These are phyloP conservation scores for Neonectria hederae DNA, from an alignment of 2,329 filamentous ascomycete genomes.

Conservation along the genomic window DNA sequence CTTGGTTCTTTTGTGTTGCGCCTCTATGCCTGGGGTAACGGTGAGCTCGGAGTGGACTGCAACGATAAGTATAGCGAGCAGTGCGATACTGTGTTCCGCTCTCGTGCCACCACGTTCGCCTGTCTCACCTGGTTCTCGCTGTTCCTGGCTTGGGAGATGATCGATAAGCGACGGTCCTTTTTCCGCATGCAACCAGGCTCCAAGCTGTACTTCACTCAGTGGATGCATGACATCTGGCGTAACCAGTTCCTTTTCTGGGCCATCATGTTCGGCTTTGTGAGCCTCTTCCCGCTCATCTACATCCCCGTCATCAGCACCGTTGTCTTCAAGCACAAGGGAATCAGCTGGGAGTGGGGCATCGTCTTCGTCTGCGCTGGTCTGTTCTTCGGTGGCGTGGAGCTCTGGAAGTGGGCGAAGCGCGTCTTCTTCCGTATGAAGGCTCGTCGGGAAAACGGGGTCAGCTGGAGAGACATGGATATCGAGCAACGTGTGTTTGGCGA, in stretches of 20 bases:
- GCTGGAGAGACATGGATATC: conserved; percentile 51
- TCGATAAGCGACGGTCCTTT: conserved; percentile 76
- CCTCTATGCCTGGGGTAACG: conserved; percentile 69
- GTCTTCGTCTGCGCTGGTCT: conserved; percentile 63
- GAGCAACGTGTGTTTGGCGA: conserved; percentile 53
- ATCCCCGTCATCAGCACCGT: conserved; percentile 67
- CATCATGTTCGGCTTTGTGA: conserved; percentile 59
- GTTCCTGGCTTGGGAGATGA: conserved; percentile 82
- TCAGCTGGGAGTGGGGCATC: conserved; percentile 71
- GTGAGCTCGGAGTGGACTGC: conserved; percentile 67
- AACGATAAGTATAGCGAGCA: conserved; percentile 64
- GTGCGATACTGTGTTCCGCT: conserved; percentile 74
- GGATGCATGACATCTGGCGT: conserved; percentile 73
- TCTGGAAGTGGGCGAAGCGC: conserved; percentile 68
- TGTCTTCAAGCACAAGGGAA: conserved; percentile 69
- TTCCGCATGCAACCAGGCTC: conserved; percentile 76
- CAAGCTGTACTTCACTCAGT: conserved; percentile 70
- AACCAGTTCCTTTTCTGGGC: conserved; percentile 79
- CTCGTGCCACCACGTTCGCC: conserved; percentile 77
- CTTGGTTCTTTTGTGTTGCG: conserved; percentile 71
- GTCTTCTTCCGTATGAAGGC: conserved; percentile 48
- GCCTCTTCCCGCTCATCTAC: conserved; percentile 64
- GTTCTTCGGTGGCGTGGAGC: conserved; percentile 67
- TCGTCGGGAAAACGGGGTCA: conserved; percentile 35
- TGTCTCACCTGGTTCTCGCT: conserved; percentile 80